Conservation (phyloP, 169 alveolate genomes). For the Babesia ovata region DNA sequence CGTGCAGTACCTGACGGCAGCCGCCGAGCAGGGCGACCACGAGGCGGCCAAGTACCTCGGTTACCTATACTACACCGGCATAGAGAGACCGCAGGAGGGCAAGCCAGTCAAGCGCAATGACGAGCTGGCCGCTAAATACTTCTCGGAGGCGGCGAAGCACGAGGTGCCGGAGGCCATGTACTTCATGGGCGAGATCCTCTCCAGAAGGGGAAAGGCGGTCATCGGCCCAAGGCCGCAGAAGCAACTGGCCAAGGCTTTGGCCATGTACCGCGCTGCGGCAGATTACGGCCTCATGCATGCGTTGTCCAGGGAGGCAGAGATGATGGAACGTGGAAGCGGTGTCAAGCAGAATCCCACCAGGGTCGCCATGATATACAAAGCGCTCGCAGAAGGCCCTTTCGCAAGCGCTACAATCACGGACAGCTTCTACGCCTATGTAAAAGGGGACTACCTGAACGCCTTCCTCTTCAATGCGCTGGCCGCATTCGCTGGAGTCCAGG, state of each 20-base stretch:
- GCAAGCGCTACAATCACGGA: background rate
- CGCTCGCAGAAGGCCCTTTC: conserved; percentile 32
- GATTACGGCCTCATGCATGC: conserved; percentile 58
- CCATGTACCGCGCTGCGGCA: conserved; percentile 53
- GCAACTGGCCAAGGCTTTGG: conserved; percentile 1
- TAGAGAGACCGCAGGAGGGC: conserved; percentile 33
- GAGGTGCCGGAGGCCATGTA: conserved; percentile 64
- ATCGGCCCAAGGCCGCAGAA: background rate
- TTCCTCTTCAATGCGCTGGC: conserved; percentile 22
- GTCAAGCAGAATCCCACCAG: conserved; percentile 6
- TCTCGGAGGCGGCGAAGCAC: conserved; percentile 40
- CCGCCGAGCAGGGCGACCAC: conserved; percentile 53
- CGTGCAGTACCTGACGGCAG: conserved; percentile 39
- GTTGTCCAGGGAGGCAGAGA: conserved; percentile 36
- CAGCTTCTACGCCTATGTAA: conserved; percentile 10
- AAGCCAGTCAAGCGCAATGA: conserved; percentile 25
- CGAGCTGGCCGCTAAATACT: conserved; percentile 43
- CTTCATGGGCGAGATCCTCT: conserved; percentile 55
- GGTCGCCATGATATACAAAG: conserved; percentile 52
- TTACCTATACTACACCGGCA: conserved; percentile 36
- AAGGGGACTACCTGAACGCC: conserved; percentile 34
- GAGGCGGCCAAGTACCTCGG: conserved; percentile 68
- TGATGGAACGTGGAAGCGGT: conserved; percentile 61
- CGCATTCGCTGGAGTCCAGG: conserved; percentile 57
- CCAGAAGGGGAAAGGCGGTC: conserved; percentile 1